Conservation (phyloP, 768 basidiomycete species). For the Panaeolus papilionaceus region DNA sequence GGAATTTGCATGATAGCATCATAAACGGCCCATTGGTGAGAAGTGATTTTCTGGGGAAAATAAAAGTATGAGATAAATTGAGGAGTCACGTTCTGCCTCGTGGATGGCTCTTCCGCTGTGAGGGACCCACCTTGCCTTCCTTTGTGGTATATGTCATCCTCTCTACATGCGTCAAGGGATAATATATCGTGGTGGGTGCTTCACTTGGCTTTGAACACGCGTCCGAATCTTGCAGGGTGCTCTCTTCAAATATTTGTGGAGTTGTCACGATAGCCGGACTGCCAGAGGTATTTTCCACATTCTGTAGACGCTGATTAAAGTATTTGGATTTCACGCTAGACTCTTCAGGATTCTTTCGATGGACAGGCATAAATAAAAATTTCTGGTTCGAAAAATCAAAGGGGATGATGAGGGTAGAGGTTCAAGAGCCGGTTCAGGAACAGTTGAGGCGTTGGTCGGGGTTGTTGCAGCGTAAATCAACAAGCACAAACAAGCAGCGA, state of each 20-base stretch:
- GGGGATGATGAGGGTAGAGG: neutral
- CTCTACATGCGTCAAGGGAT: constrained; percentile 33
- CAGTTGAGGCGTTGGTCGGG: no score
- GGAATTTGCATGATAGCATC: constrained; percentile 58
- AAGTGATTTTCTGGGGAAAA: constrained; percentile 48
- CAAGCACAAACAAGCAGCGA: neutral
- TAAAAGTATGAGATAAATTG: neutral
- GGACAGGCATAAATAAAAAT: neutral
- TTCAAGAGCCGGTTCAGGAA: neutral
- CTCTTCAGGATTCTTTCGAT: neutral
- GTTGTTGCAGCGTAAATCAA: neutral
- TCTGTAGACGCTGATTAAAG: neutral
- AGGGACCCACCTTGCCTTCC: constrained; percentile 39
- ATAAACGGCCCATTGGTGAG: constrained; percentile 67
- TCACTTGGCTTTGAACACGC: neutral
- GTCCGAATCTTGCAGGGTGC: neutral
- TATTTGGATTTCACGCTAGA: constrained; percentile 9
- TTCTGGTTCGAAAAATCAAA: neutral
- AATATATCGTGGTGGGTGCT: constrained; percentile 21
- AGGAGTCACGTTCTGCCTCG: neutral
- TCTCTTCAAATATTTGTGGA: neutral
- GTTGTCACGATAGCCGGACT: neutral
- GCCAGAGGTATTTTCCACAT: constrained; percentile 1
- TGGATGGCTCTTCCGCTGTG: neutral
- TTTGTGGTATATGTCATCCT: constrained; percentile 39